Evolutionary conservation across 2,329 filamentous ascomycete species (phyloP).

Genomic region (Penicillium sp.): DNA sequence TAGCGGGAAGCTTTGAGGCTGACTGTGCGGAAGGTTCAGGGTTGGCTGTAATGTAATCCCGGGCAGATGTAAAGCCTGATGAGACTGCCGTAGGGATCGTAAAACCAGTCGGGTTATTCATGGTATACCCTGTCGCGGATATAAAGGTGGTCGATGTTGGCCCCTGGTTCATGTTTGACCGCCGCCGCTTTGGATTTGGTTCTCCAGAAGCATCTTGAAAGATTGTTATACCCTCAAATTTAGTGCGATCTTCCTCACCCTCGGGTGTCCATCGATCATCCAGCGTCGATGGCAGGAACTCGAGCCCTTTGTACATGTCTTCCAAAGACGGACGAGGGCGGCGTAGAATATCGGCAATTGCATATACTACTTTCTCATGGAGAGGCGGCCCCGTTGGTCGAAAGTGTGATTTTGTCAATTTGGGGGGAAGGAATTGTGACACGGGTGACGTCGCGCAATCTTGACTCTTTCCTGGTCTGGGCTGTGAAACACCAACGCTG

Average conservation of each 20-base stretch:
- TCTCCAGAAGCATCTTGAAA: slow-evolving; percentile 18
- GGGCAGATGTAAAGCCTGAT: slow-evolving; percentile 61
- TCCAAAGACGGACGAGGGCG: slow-evolving; percentile 57
- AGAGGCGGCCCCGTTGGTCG: slow-evolving; percentile 67
- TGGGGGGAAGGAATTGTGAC: slow-evolving; percentile 66
- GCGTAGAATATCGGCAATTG: slow-evolving; percentile 67
- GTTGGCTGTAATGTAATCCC: slow-evolving; percentile 48
- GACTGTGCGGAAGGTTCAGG: slow-evolving; percentile 17
- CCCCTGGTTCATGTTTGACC: slow-evolving; percentile 24
- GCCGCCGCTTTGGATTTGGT: slow-evolving; percentile 29
- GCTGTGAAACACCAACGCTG: slow-evolving; percentile 69
- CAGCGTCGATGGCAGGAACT: slow-evolving; percentile 47
- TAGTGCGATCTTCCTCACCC: slow-evolving; percentile 48
- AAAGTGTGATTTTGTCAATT: slow-evolving; percentile 51
- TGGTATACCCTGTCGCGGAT: slow-evolving; percentile 55
- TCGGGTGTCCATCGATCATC: slow-evolving; percentile 67
- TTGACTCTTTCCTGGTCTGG: slow-evolving; percentile 48
- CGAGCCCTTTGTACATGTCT: slow-evolving; percentile 50
- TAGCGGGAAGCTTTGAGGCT: slow-evolving; percentile 22
- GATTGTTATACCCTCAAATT: slow-evolving; percentile 37
- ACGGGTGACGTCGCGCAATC: slow-evolving; percentile 60
- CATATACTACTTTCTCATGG: slow-evolving; percentile 57
- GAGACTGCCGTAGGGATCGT: slow-evolving; percentile 41
- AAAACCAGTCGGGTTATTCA: slow-evolving; percentile 50
- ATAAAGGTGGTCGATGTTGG: slow-evolving; percentile 31